A percentile compares a stretch with the other conserved stretches of the same genome.
Conservation (phyloP, 768 basidiomycete genomes). For the Xanthoconium purpureum region DNA sequence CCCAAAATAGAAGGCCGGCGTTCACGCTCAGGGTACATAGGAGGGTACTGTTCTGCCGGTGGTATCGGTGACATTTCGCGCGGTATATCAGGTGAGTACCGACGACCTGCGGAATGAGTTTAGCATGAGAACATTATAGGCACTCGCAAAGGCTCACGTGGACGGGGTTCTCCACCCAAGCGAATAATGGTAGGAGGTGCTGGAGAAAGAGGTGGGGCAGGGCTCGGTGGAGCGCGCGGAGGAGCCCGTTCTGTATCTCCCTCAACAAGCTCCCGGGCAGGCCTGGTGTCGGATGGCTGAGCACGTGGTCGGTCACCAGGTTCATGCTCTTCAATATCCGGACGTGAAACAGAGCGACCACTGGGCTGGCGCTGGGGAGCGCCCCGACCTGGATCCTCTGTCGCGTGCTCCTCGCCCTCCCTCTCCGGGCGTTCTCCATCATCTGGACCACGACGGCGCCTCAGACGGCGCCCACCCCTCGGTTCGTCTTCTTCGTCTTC, state of each 20-base stretch:
- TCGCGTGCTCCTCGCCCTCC: background rate
- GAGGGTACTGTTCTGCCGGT: constrained; percentile 10
- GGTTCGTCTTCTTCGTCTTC: constrained; percentile 5
- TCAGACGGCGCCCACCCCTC: background rate
- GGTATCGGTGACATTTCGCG: constrained; percentile 7
- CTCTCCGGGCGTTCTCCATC: background rate
- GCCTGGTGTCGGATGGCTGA: constrained; percentile 9
- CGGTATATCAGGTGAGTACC: constrained; percentile 5
- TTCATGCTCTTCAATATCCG: constrained; percentile 12
- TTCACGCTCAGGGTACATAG: constrained; percentile 8
- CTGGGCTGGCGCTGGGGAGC: constrained; percentile 10
- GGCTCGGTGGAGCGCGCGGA: constrained; percentile 1
- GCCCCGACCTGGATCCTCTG: constrained; percentile 10
- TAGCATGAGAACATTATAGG: background rate
- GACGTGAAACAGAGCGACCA: constrained; percentile 11
- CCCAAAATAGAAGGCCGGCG: background rate
- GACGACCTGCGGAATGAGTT: constrained; percentile 18
- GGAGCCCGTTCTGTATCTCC: background rate
- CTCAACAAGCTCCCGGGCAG: constrained; percentile 9
- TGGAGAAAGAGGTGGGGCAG: constrained; percentile 19
- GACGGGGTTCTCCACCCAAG: constrained; percentile 17
- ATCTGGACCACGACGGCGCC: background rate
- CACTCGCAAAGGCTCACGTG: constrained; percentile 14
- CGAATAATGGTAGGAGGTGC: constrained; percentile 30
- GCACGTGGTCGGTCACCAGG: constrained; percentile 12